Evolutionary conservation across 495 filamentous ascomycete species (phyloP).

Genomic region (Lophiostoma macrostomum): DNA sequence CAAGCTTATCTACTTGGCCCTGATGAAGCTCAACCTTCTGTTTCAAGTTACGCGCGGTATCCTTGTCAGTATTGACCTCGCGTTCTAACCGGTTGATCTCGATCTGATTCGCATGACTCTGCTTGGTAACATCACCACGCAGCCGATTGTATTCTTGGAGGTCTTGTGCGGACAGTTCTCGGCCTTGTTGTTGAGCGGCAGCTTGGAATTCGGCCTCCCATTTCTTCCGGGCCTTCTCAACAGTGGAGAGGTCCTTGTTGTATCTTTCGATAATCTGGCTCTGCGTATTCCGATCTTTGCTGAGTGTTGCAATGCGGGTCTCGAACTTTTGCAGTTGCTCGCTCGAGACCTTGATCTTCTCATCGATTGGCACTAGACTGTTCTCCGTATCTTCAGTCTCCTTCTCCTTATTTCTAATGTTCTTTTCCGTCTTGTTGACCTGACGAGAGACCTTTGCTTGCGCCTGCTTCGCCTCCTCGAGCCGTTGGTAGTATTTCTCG

Average conservation of each 20-base stretch:
- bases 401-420: constrained; percentile 80
- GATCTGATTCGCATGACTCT: constrained; percentile 74
- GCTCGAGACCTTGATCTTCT: constrained; percentile 82
- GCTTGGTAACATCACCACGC: constrained; percentile 79
- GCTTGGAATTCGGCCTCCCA: constrained; percentile 88
- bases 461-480: constrained; percentile 84
- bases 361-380: constrained; percentile 80
- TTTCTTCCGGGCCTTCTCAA: constrained; percentile 84
- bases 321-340: constrained; percentile 64
- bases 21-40: constrained; percentile 78
- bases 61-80: constrained; percentile 83
- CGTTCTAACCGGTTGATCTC: constrained; percentile 80
- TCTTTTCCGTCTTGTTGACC: constrained; percentile 75
- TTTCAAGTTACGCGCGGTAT: constrained; percentile 79
- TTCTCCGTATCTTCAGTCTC: constrained; percentile 85
- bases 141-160: constrained; percentile 86
- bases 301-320: constrained; percentile 64
- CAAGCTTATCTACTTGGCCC: constrained; percentile 67
- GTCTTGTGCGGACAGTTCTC: constrained; percentile 79
- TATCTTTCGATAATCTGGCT: constrained; percentile 61
- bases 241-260: constrained; percentile 73
- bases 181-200: constrained; percentile 76
- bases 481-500: constrained; percentile 74
- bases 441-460: constrained; percentile 76
- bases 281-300: constrained; percentile 72